phyloP scores from a whole-genome alignment of 108 stramenopile genomes.

The Fragilaria crotonensis region DNA sequence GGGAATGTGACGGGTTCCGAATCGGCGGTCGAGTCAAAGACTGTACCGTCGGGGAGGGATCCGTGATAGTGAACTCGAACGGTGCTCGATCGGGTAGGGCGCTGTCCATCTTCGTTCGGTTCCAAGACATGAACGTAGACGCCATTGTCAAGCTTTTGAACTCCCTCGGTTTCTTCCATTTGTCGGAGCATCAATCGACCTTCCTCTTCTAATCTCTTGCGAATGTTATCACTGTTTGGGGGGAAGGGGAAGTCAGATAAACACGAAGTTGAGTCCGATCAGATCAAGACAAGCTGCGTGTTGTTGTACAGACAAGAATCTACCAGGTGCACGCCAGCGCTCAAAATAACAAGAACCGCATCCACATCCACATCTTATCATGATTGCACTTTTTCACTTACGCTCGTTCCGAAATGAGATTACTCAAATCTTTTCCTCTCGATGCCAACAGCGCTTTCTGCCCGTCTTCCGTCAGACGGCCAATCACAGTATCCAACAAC shows the following conservation, averaged over 20 bases:
- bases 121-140: conserved; percentile 70
- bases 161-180: conserved; percentile 61
- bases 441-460: conserved; percentile 39
- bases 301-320: not conserved
- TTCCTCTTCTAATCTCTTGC: conserved; percentile 50
- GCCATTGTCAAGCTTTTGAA: conserved; percentile 46
- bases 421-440: conserved; percentile 63
- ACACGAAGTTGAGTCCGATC: not conserved
- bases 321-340: too few relatives aligned
- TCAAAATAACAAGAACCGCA: too few relatives aligned
- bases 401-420: conserved; percentile 63
- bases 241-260: conserved; percentile 2
- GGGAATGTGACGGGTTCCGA: conserved; percentile 71
- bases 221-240: conserved; percentile 48
- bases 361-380: too few relatives aligned
- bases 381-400: conserved; percentile 46
- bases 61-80: conserved; percentile 81
- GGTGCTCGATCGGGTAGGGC: conserved; percentile 57
- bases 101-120: conserved; percentile 54
- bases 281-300: not conserved
- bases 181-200: conserved; percentile 68
- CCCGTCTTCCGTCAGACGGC: conserved; percentile 60
- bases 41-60: conserved; percentile 77
- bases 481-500: conserved; percentile 69
- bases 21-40: conserved; percentile 66